Evolutionary conservation across 768 basidiomycete genomes (phyloP).

Genomic region (Termitomyces sp.): DNA sequence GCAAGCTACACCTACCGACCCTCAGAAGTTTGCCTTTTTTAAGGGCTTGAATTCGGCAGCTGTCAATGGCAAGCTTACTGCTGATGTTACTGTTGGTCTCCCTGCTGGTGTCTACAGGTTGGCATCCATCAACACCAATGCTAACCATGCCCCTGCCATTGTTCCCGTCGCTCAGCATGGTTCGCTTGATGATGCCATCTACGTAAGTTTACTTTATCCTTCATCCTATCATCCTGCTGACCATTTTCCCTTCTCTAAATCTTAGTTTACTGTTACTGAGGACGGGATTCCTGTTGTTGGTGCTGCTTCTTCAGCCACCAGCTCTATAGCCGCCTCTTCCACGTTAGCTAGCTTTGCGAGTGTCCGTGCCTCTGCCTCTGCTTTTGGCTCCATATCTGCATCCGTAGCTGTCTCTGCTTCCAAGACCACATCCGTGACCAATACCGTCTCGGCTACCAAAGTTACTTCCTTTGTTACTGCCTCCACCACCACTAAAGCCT

Average conservation of each 20-base stretch:
- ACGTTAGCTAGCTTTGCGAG: background rate
- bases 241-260: background rate
- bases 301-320: constrained; percentile 11
- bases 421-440: constrained; percentile 6
- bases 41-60: constrained; percentile 53
- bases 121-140: constrained; percentile 46
- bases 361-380: constrained; percentile 11
- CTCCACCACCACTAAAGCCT: background rate
- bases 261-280: constrained; percentile 32
- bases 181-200: constrained; percentile 43
- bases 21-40: constrained; percentile 61
- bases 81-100: constrained; percentile 45
- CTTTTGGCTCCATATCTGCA: constrained; percentile 9
- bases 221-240: background rate
- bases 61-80: constrained; percentile 46
- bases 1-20: constrained; percentile 43
- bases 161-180: constrained; percentile 50
- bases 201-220: constrained; percentile 29
- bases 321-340: constrained; percentile 5
- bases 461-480: constrained; percentile 5
- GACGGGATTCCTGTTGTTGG: constrained; percentile 26
- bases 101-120: constrained; percentile 57
- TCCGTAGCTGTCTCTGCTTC: background rate
- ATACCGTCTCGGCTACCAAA: constrained; percentile 7
- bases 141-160: constrained; percentile 50